Conservation (phyloP, 495 filamentous ascomycete genomes). For the Massariosphaeria phaeospora region DNA sequence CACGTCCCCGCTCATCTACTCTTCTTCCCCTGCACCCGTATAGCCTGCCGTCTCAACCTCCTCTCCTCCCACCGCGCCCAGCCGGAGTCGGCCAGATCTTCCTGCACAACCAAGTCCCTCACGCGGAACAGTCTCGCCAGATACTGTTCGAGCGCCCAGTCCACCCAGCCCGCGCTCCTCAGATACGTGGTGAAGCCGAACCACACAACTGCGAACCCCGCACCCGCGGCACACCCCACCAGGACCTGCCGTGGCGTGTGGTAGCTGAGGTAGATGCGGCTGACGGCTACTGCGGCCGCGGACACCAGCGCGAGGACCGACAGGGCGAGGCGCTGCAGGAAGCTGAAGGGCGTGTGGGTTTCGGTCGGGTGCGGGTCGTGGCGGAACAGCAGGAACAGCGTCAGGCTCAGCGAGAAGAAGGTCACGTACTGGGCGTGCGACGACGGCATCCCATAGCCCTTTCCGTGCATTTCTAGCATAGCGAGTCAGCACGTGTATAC, state of each 20-base stretch:
- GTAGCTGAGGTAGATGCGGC: constrained; percentile 86
- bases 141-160: constrained; percentile 66
- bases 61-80: constrained; percentile 85
- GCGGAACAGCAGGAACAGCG: constrained; percentile 74
- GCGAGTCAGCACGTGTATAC: neutral
- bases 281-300: constrained; percentile 69
- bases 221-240: constrained; percentile 68
- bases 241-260: constrained; percentile 85
- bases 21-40: neutral
- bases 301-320: constrained; percentile 52
- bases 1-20: neutral
- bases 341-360: constrained; percentile 51
- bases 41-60: constrained; percentile 22
- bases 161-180: constrained; percentile 58
- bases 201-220: constrained; percentile 69
- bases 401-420: constrained; percentile 79
- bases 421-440: constrained; percentile 92
- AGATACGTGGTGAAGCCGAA: constrained; percentile 63
- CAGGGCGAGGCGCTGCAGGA: constrained; percentile 54
- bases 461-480: constrained; percentile 65
- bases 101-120: constrained; percentile 80
- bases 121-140: constrained; percentile 61
- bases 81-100: constrained; percentile 85
- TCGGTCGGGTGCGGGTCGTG: constrained; percentile 49
- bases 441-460: constrained; percentile 98